Conservation (phyloP, 306 rosid genomes). For the Quercus variabilis region DNA sequence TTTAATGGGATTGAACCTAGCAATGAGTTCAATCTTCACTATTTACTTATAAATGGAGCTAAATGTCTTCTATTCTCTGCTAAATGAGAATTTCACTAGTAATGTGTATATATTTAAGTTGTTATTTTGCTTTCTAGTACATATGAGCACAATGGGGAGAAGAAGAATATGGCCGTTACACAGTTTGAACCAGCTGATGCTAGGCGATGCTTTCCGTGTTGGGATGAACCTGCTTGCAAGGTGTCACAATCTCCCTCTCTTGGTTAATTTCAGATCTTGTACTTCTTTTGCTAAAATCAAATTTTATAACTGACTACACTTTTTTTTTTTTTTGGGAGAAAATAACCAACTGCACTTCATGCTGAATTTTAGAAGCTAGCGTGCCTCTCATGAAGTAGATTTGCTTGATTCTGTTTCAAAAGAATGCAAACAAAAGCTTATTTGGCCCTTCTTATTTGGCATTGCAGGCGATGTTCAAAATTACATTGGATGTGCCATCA, state of each 20-base stretch:
- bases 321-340: too few species aligned
- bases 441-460: not conserved
- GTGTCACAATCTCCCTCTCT: slow-evolving; percentile 31
- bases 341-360: too few species aligned
- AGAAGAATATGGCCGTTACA: slow-evolving; percentile 93
- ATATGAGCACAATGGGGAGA: slow-evolving; percentile 74
- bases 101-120: not conserved
- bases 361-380: not conserved
- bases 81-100: not conserved
- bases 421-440: not conserved
- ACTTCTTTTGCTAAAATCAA: not conserved
- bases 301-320: not conserved
- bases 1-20: too few species aligned
- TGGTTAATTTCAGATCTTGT: not conserved
- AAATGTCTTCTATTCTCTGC: not conserved
- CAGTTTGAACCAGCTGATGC: slow-evolving; percentile 99
- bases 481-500: slow-evolving; percentile 75
- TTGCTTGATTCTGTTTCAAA: not conserved
- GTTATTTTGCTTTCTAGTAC: slow-evolving; percentile 37
- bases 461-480: slow-evolving; percentile 76
- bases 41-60: not conserved
- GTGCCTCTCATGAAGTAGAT: not conserved
- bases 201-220: slow-evolving; percentile 94
- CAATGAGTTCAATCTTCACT: not conserved
- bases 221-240: slow-evolving; percentile 99